Evolutionary conservation across 208 protist genomes (phyloP), one percentile per base, ranked within the genome.

Genomic region (Leishmania martiniquensis): DNA sequence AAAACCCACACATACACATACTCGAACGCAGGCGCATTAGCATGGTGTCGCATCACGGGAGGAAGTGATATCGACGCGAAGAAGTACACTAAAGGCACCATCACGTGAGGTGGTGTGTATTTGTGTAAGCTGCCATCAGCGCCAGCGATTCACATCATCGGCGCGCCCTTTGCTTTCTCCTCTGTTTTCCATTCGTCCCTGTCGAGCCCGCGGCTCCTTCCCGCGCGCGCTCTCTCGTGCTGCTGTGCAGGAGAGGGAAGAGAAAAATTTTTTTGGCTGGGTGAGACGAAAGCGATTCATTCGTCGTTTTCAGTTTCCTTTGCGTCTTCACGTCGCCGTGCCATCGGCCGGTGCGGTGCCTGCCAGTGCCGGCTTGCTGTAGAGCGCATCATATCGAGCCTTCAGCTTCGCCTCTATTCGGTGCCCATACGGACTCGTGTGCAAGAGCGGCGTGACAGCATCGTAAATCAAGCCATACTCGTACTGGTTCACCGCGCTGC

Each of bases 371-470:
- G 72, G 42, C 12, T 59, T 78, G 57, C 75, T 68, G 73, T 51
- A 76, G n/a, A 87, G 39, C 1, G n/a, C 76, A 5, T 72, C 77
- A 44, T 73, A 85, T 29, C 76, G 74, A 45, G 54, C n/a, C 73
- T 81, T 74, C 60, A 95, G 84, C 77, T 89, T 92, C 45, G 83
- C 85, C 45, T 93, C 89, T 68, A 97, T 95, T 69, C 91, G 90
- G 77, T 93, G 86, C 2, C 89, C 88, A 70, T 95, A 94, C 10
- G 91, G 89, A 71, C 93, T 93, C 34, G 75, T 84, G 74, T 84
- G 91, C n/a, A 95, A 80, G 1, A 84, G 80, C 22, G 84, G 84
- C 44, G 72, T 72, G 65, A 96, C 82, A 25, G 80, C 69, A 12
- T 83, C 72, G 72, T 79, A 87, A 32, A 96, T 83, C 25, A 54